Conservation (phyloP, 164 flowering plant species). For the Platanus orientalis region DNA sequence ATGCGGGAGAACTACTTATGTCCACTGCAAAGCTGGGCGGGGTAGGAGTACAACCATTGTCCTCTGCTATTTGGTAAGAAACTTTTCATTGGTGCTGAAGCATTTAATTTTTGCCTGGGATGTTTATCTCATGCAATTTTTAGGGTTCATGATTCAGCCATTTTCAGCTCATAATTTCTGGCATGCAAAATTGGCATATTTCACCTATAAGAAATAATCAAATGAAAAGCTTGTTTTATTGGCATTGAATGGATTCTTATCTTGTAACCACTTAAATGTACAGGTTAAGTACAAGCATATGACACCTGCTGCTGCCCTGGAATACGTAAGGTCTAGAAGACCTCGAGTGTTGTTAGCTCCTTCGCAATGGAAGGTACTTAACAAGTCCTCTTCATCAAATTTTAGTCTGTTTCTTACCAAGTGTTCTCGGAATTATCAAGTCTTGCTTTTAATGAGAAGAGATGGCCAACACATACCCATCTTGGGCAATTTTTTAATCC, state of each 20-base stretch:
- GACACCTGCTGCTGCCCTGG: slow-evolving; percentile 67
- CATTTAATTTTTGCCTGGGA: not conserved
- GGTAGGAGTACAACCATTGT: slow-evolving; percentile 74
- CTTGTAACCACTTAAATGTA: slow-evolving; percentile 1
- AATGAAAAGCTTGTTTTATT: not conserved
- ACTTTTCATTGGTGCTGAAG: not conserved
- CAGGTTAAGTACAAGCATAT: slow-evolving; percentile 71
- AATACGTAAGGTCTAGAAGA: slow-evolving; percentile 66
- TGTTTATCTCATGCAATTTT: not conserved
- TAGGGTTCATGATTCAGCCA: not conserved
- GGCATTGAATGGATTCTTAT: not conserved
- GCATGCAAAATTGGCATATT: not conserved
- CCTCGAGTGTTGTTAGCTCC: slow-evolving; percentile 76
- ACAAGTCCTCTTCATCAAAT: not conserved
- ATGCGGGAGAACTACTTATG: slow-evolving; percentile 54
- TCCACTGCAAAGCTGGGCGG: slow-evolving; percentile 77
- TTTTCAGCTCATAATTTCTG: not conserved
- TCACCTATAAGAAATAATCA: not conserved
- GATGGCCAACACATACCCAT: too few species aligned
- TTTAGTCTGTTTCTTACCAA: too few species aligned
- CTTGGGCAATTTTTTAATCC: too few species aligned
- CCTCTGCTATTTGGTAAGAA: slow-evolving; percentile 53
- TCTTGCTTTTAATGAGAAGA: too few species aligned
- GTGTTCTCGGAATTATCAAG: too few species aligned
- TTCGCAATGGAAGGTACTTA: slow-evolving; percentile 65